Base-by-base conservation (phyloP, 306 rosid genomes). In the Lithocarpus polystachyus region DNA sequence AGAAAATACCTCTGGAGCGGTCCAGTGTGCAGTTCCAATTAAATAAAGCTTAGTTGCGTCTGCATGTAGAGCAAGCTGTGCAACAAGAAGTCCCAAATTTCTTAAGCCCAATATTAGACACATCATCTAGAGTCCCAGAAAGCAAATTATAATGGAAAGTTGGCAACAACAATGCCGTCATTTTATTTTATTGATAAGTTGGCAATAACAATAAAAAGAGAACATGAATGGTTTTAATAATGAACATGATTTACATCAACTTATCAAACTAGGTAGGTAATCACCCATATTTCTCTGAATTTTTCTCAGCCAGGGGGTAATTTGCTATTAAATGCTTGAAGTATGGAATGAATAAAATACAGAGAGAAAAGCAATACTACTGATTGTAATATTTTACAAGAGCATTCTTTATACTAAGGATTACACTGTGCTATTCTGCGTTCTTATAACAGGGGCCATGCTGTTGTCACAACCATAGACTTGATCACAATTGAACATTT, bases 11-110 rank as follows among this genome's bases (percentile, higher is more conserved):
- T 95, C 97, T 60, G 98, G 99, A 81, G 99, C 99, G 96, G 91
- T 93, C 99, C 98, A 95, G 80, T 95, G 93, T 61, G 99, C 97
- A 80, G 97, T 95, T 84, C 99, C 99, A 85, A 88, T 95, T 31
- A 95, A 35, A 82, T 98, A 95, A 76, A 95, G 98, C 77, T 88
- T 88, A 17, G 90, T 89, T 72, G 6, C 5, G 35, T 31, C 35
- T 31, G 35, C 6, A 6, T 90, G 96, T 53, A 97, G 97, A 53
- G 92, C 88, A 62, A 95, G 89, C 99, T 93, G 91, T 71, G 67
- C 69, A 86, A 75, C 75, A 86, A 54, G 70, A 84, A 51, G 84
- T 80, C 48, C 61, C 67, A 73, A 76, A 23, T 59, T 35, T 31
- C 12, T 74, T 22, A 3, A 72, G 24, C 13, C 68, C 52, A 77